A percentile compares a stretch with the other conserved stretches of the same genome.
Conservation (phyloP, 345 rosid species). For the Gossypium rotundifolium region DNA sequence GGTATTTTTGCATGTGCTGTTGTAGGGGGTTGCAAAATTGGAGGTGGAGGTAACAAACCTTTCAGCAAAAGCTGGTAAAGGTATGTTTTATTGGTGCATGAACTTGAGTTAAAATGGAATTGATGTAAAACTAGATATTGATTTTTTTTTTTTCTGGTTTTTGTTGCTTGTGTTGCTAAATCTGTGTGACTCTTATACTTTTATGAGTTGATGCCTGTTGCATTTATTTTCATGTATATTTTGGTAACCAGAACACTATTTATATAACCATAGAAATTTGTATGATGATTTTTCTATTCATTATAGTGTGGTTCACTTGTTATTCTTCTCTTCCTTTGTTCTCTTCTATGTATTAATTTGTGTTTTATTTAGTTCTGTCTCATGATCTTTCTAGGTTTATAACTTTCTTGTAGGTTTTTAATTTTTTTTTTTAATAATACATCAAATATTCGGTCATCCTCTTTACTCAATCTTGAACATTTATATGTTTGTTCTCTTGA, state of each 20-base stretch:
- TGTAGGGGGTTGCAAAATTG: slow-evolving; percentile 75
- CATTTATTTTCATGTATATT: neutral
- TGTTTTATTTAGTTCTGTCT: neutral
- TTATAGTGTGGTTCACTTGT: neutral
- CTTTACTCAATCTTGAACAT: neutral
- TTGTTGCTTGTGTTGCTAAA: neutral
- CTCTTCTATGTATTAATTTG: neutral
- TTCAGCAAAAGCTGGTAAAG: slow-evolving; percentile 99
- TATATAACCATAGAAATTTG: neutral
- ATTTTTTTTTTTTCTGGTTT: neutral
- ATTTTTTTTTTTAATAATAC: neutral
- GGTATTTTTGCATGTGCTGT: slow-evolving; percentile 15
- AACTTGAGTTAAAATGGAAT: neutral
- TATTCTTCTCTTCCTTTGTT: neutral
- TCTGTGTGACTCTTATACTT: neutral
- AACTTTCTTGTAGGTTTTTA: no score
- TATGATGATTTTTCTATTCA: neutral
- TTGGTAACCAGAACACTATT: neutral
- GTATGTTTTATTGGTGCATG: slow-evolving; percentile 31
- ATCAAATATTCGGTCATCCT: neutral
- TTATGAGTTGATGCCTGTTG: neutral
- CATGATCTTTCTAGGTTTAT: neutral
- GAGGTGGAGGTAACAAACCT: slow-evolving; percentile 99
- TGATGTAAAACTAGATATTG: neutral
- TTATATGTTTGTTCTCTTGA: slow-evolving; percentile 2